Conservation (phyloP, 306 rosid genomes). For the Betula pendula region DNA sequence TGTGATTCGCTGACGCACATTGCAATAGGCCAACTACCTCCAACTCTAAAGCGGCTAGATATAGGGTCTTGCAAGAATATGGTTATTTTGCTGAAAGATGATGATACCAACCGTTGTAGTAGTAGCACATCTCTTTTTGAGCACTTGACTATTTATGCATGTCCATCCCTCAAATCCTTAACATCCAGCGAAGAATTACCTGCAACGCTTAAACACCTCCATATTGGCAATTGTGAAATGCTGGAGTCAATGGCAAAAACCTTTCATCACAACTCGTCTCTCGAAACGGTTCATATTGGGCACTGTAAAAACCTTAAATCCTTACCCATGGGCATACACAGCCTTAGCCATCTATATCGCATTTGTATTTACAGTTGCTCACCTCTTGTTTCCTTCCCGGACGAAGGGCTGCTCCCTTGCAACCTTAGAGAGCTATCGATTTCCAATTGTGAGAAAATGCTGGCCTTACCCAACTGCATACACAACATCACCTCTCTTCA, state of each 20-base stretch:
- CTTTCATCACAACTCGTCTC: not conserved
- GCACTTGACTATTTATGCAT: fast-evolving
- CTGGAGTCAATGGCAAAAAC: conserved; percentile 17
- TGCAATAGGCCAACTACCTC: conserved; percentile 13
- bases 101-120: not conserved
- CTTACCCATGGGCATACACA: not conserved
- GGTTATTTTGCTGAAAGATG: not conserved
- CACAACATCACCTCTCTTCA: not conserved
- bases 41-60: not conserved
- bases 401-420: not conserved
- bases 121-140: not conserved
- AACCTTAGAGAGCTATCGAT: not conserved
- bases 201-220: conserved; percentile 9
- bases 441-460: not conserved
- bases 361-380: not conserved
- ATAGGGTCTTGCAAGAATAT: fast-evolving
- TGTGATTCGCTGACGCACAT: conserved; percentile 21
- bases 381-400: not conserved
- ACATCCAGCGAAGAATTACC: conserved; percentile 16
- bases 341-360: not conserved
- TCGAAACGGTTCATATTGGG: conserved; percentile 9
- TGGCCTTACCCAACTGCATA: conserved; percentile 13
- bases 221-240: not conserved
- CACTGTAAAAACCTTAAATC: conserved; percentile 22
- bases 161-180: not conserved